Conservation (phyloP, 23 red algal genomes). For the Gracilaria domingensis region DNA sequence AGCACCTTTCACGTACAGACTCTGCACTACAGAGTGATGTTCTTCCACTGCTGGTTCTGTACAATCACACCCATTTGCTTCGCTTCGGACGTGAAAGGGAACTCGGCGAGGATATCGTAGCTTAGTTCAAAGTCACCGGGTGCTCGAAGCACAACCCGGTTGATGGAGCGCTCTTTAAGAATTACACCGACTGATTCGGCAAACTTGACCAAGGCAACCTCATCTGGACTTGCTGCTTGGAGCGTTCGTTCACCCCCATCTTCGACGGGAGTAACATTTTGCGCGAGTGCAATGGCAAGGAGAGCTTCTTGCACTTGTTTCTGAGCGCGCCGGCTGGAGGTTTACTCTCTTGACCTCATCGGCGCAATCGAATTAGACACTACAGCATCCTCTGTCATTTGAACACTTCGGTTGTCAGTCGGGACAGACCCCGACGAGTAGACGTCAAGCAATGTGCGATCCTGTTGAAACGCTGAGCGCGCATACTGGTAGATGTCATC, state of each 20-base stretch:
- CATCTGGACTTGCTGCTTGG: constrained; percentile 94
- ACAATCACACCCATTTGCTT: constrained; percentile 95
- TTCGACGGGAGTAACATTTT: constrained; percentile 96
- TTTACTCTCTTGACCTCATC: neutral
- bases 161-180: constrained; percentile 78
- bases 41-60: constrained; percentile 60
- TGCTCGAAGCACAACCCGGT: constrained; percentile 65
- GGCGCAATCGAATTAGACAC: constrained; percentile 6
- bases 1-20: constrained; percentile 97
- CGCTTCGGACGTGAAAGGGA: constrained; percentile 97
- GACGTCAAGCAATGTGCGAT: constrained; percentile 30
- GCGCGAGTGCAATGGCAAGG: constrained; percentile 92
- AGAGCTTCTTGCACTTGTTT: constrained; percentile 87
- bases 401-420: constrained; percentile 29
- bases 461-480: constrained; percentile 66
- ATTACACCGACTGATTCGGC: constrained; percentile 84
- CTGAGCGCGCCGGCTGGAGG: constrained; percentile 35
- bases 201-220: constrained; percentile 93
- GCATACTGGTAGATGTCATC: constrained; percentile 85
- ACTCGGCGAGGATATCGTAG: constrained; percentile 90
- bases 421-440: constrained; percentile 27
- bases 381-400: constrained; percentile 54
- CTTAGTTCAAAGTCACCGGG: constrained; percentile 51
- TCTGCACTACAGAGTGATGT: constrained; percentile 80
- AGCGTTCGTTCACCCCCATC: constrained; percentile 56